Percentiles rank a stretch among this genome's conserved stretches.
Evolutionary conservation across 768 basidiomycete species (phyloP).

Genomic region (Phlebiopsis flavidoalba): DNA sequence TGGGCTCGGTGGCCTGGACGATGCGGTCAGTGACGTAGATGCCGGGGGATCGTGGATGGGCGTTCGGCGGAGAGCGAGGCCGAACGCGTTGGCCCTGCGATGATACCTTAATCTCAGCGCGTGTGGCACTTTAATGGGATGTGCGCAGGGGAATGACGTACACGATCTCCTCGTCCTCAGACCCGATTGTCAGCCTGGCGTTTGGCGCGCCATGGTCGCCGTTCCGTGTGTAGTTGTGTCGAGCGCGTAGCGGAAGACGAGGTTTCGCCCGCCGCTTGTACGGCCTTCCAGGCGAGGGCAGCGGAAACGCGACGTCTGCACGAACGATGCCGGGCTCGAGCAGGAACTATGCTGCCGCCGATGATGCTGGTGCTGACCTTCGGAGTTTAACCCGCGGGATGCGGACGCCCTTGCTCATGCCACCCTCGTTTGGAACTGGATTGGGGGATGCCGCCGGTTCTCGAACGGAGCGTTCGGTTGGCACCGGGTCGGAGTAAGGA

Average conservation of each 20-base stretch:
- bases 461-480: conserved; percentile 79
- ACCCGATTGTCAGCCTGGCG: conserved; percentile 79
- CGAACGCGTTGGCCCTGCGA: conserved; percentile 22
- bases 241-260: conserved; percentile 83
- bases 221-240: conserved; percentile 83
- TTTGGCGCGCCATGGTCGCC: conserved; percentile 84
- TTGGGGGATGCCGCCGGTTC: conserved; percentile 68
- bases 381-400: conserved; percentile 63
- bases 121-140: background rate
- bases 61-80: conserved; percentile 61
- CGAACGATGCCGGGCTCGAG: conserved; percentile 77
- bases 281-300: conserved; percentile 88
- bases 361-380: conserved; percentile 75
- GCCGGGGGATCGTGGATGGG: conserved; percentile 76
- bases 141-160: conserved; percentile 10
- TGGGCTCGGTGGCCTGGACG: conserved; percentile 67
- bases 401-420: conserved; percentile 57
- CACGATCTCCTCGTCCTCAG: conserved; percentile 46
- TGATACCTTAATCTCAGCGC: background rate
- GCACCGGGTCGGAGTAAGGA: conserved; percentile 91
- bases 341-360: conserved; percentile 68
- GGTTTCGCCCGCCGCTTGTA: conserved; percentile 83
- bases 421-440: conserved; percentile 72
- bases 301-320: conserved; percentile 80
- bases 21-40: conserved; percentile 88